These are phyloP conservation scores for Nematodospora valgi DNA, from an alignment of 805 yeast genomes.

Conservation along the genomic window DNA sequence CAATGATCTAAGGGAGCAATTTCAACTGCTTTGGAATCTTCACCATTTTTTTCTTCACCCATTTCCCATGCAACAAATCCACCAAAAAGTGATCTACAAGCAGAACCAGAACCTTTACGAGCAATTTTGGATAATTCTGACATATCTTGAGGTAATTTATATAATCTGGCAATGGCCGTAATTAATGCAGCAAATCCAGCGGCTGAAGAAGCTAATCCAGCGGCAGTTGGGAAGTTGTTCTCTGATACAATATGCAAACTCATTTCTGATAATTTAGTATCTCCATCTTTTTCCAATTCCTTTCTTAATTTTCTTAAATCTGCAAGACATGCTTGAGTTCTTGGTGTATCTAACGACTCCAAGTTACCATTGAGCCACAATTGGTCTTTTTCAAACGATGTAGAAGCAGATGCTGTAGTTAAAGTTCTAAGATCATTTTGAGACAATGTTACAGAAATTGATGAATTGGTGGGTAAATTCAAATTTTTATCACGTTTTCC, in stretches of 20 bases:
- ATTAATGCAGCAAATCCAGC: slow-evolving; percentile 98
- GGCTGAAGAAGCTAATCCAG: slow-evolving; percentile 96
- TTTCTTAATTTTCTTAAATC: slow-evolving; percentile 71
- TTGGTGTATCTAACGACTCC: slow-evolving; percentile 63
- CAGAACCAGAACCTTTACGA: slow-evolving; percentile 97
- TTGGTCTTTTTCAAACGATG: slow-evolving; percentile 55
- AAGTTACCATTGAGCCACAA: slow-evolving; percentile 84
- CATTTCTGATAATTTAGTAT: slow-evolving; percentile 53
- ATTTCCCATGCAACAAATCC: slow-evolving; percentile 99
- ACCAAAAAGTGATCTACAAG: slow-evolving; percentile 94
- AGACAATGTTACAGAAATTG: slow-evolving; percentile 89
- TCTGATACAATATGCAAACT: slow-evolving; percentile 81
- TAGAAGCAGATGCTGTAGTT: slow-evolving; percentile 79
- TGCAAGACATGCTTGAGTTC: slow-evolving; percentile 69
- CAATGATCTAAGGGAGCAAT: slow-evolving; percentile 82
- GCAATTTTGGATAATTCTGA: slow-evolving; percentile 91
- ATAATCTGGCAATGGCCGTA: slow-evolving; percentile 80
- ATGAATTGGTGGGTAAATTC: slow-evolving; percentile 93
- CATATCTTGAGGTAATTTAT: slow-evolving; percentile 76
- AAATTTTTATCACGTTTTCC: slow-evolving; percentile 90
- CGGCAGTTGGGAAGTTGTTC: slow-evolving; percentile 98
- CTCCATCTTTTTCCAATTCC: slow-evolving; percentile 55
- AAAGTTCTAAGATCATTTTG: slow-evolving; percentile 89
- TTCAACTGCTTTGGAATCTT: slow-evolving; percentile 91
- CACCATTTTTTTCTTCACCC: slow-evolving; percentile 77